phyloP scores from a whole-genome alignment of 2,329 filamentous ascomycete genomes.

The Venturia pyrina region DNA sequence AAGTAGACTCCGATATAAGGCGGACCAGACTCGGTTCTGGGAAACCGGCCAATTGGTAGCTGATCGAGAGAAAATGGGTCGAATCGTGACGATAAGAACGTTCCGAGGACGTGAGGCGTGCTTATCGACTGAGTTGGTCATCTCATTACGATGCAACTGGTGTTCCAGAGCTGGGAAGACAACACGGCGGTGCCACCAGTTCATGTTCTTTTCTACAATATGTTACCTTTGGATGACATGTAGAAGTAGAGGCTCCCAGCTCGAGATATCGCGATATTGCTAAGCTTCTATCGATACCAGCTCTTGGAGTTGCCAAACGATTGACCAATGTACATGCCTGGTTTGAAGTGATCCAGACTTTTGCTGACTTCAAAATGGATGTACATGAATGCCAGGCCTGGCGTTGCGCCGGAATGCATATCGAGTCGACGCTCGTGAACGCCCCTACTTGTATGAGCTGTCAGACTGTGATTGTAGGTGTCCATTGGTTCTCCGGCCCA shows the following conservation, averaged over 20 bases:
- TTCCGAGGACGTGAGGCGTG: not conserved
- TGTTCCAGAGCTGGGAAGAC: too few relatives aligned
- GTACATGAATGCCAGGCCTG: too few relatives aligned
- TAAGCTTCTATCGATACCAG: too few relatives aligned
- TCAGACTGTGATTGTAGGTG: not conserved
- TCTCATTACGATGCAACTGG: not conserved
- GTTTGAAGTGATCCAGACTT: too few relatives aligned
- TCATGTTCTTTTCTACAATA: too few relatives aligned
- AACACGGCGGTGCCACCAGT: too few relatives aligned
- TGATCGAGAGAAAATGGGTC: not conserved
- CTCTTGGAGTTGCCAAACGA: too few relatives aligned
- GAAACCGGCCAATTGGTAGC: not conserved
- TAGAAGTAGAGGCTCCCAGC: too few relatives aligned
- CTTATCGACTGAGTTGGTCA: not conserved
- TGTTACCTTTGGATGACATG: too few relatives aligned
- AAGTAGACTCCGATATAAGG: not conserved
- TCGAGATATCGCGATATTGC: not conserved
- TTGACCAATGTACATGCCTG: too few relatives aligned
- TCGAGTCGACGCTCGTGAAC: not conserved
- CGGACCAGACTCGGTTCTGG: not conserved
- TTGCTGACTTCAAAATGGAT: too few relatives aligned
- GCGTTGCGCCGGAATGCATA: not conserved
- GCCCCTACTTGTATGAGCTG: not conserved
- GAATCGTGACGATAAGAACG: not conserved
- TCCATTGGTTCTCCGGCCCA: not conserved